Conservation (phyloP, 208 protist genomes). For the Trypanosoma boissoni region DNA sequence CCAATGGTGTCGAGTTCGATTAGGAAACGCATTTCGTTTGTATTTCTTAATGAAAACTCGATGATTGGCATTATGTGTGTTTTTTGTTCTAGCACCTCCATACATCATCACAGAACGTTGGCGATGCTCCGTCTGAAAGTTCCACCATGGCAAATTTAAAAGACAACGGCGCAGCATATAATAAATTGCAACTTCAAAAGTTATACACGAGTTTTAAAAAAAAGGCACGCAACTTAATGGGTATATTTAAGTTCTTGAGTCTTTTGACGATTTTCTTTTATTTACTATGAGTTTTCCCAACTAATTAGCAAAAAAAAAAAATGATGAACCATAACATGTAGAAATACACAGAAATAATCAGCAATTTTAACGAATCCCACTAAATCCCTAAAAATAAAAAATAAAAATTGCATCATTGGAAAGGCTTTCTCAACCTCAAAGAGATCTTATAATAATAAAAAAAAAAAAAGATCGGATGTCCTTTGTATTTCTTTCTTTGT, state of each 20-base stretch:
- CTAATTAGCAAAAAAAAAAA: constrained; percentile 4
- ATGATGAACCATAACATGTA: no score
- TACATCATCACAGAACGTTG: constrained; percentile 89
- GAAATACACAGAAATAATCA: no score
- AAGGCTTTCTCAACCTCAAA: no score
- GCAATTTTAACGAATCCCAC: no score
- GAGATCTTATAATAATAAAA: background rate
- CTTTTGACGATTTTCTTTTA: constrained; percentile 1
- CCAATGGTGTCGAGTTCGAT: constrained; percentile 89
- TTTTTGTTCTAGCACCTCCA: constrained; percentile 79
- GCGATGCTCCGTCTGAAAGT: constrained; percentile 91
- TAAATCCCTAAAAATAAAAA: no score
- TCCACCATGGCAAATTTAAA: constrained; percentile 85
- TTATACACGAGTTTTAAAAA: no score
- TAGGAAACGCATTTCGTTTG: constrained; percentile 88
- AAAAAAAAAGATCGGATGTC: background rate
- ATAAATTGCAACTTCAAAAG: background rate
- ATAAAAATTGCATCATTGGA: no score
- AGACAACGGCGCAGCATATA: constrained; percentile 70
- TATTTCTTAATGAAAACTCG: constrained; percentile 89
- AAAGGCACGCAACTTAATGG: no score
- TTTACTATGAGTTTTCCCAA: background rate
- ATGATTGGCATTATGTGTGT: constrained; percentile 89
- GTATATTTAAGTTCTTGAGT: no score
- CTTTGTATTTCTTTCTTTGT: no score